Evolutionary conservation across 2,329 filamentous ascomycete genomes (phyloP).

Genomic region (Penicillium sp.): DNA sequence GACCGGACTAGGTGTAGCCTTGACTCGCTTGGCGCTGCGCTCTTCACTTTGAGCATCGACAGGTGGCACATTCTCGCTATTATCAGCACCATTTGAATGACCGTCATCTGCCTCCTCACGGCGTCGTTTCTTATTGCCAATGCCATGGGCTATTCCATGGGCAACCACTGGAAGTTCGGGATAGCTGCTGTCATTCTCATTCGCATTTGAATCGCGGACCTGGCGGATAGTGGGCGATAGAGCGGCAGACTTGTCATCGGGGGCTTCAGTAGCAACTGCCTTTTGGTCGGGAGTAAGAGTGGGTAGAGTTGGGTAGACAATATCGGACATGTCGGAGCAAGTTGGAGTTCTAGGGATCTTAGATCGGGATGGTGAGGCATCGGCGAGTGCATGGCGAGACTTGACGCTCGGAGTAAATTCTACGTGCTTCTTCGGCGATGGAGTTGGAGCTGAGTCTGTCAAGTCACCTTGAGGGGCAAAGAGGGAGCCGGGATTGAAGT

Average conservation of each 20-base stretch:
- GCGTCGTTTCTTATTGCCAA: constrained; percentile 46
- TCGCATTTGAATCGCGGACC: constrained; percentile 40
- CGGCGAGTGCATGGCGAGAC: constrained; percentile 39
- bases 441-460: constrained; percentile 59
- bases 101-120: constrained; percentile 37
- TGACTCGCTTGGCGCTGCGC: constrained; percentile 43
- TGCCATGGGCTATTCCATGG: constrained; percentile 46
- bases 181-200: constrained; percentile 23
- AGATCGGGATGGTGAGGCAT: constrained; percentile 47
- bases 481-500: constrained; percentile 56
- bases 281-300: constrained; percentile 41
- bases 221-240: constrained; percentile 45
- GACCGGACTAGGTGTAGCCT: constrained; percentile 41
- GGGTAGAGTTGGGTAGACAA: constrained; percentile 44
- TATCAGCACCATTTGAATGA: constrained; percentile 17
- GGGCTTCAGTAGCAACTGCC: constrained; percentile 12
- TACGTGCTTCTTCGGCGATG: constrained; percentile 76
- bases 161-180: constrained; percentile 40
- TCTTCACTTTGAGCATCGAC: constrained; percentile 25
- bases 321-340: constrained; percentile 29
- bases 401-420: constrained; percentile 77
- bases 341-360: constrained; percentile 37
- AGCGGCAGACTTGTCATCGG: constrained; percentile 14
- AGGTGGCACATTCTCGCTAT: constrained; percentile 37
- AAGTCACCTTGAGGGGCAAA: constrained; percentile 39